phyloP scores from a whole-genome alignment of 2,329 filamentous ascomycete genomes.

The Teratosphaeria gauchensis region DNA sequence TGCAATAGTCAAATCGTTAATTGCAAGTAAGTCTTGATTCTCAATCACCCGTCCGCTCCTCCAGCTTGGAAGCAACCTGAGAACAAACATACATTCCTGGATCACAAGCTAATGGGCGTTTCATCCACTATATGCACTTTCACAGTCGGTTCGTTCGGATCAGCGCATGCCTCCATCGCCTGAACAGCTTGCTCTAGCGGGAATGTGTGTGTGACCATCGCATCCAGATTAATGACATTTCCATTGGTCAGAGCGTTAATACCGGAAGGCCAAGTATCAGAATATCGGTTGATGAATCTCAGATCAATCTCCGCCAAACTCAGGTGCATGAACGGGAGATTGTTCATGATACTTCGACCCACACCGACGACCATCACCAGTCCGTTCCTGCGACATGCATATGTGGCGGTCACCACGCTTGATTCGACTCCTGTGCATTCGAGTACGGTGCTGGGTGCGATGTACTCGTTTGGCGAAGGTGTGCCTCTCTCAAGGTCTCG shows the following conservation, averaged over 20 bases:
- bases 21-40: no score
- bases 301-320: slow-evolving; percentile 42
- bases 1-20: no score
- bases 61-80: not conserved
- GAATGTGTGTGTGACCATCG: slow-evolving; percentile 53
- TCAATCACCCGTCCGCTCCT: no score
- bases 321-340: slow-evolving; percentile 29
- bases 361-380: slow-evolving; percentile 29
- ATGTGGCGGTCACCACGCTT: slow-evolving; percentile 22
- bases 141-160: slow-evolving; percentile 44
- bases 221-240: slow-evolving; percentile 51
- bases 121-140: slow-evolving; percentile 46
- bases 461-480: slow-evolving; percentile 6
- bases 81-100: not conserved
- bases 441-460: slow-evolving; percentile 19
- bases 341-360: slow-evolving; percentile 24
- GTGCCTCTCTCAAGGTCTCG: slow-evolving; percentile 4
- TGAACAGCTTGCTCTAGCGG: slow-evolving; percentile 52
- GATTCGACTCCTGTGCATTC: slow-evolving; percentile 28
- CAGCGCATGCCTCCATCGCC: slow-evolving; percentile 44
- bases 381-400: slow-evolving; percentile 12
- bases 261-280: slow-evolving; percentile 59
- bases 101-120: slow-evolving; percentile 20
- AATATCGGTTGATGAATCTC: slow-evolving; percentile 61
- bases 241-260: slow-evolving; percentile 48